These are phyloP conservation scores for Rhododendron ferrugineum DNA, from an alignment of 148 eudicot genomes.

Conservation along the genomic window DNA sequence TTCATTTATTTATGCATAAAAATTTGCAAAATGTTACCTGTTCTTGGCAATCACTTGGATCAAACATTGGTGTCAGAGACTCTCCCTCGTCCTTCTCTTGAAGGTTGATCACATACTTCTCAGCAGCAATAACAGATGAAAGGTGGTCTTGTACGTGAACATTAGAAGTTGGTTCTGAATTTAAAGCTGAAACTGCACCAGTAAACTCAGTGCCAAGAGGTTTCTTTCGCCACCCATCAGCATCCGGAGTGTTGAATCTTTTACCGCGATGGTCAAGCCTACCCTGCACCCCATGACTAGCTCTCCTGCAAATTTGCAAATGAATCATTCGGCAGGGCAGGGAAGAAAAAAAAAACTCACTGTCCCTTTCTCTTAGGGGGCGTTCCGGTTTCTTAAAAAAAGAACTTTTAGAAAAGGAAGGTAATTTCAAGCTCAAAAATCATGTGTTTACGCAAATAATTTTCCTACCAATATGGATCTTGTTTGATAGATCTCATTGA, in stretches of 20 bases:
- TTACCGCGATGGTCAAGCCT: slow-evolving; percentile 44
- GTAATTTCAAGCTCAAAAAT: too few relatives aligned
- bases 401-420: too few relatives aligned
- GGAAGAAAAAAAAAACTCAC: neutral
- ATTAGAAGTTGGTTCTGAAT: slow-evolving; percentile 26
- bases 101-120: slow-evolving; percentile 20
- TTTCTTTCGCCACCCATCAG: slow-evolving; percentile 55
- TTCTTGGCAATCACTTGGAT: slow-evolving; percentile 53
- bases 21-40: slow-evolving; percentile 25
- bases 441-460: too few relatives aligned
- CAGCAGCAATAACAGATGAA: slow-evolving; percentile 28
- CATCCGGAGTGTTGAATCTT: slow-evolving; percentile 42
- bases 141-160: slow-evolving; percentile 23
- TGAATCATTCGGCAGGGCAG: slow-evolving; percentile 11
- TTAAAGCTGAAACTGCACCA: slow-evolving; percentile 20
- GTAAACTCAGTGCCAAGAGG: slow-evolving; percentile 29
- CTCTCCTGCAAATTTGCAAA: slow-evolving; percentile 45
- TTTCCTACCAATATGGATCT: too few relatives aligned
- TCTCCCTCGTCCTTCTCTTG: slow-evolving; percentile 38
- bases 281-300: slow-evolving; percentile 40
- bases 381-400: too few relatives aligned
- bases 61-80: slow-evolving; percentile 27
- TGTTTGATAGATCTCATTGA: too few relatives aligned
- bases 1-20: neutral
- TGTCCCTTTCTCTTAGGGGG: neutral